Evolutionary conservation across 2,329 filamentous ascomycete genomes (phyloP).

Genomic region (Fusarium heterosporum): DNA sequence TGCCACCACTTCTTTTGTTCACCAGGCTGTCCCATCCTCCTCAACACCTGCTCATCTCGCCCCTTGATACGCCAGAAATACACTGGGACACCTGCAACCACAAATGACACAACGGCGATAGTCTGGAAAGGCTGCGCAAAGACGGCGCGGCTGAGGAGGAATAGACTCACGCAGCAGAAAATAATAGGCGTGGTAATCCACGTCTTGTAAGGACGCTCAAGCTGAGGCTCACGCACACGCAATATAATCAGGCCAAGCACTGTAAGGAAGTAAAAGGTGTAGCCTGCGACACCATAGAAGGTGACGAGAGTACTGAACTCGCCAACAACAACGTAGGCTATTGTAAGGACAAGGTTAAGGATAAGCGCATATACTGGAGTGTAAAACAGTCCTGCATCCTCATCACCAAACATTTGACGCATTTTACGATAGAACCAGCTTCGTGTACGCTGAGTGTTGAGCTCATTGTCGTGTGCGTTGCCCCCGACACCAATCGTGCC

Average conservation of each 20-base stretch:
- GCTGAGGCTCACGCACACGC: slow-evolving; percentile 84
- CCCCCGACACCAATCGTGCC: slow-evolving; percentile 80
- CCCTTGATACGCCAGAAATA: slow-evolving; percentile 88
- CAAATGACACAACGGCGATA: slow-evolving; percentile 85
- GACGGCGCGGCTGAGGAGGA: slow-evolving; percentile 87
- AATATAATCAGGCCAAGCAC: slow-evolving; percentile 94
- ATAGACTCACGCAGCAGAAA: slow-evolving; percentile 97
- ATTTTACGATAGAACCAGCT: slow-evolving; percentile 70
- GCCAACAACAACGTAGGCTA: slow-evolving; percentile 83
- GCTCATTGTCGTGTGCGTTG: slow-evolving; percentile 53
- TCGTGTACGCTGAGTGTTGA: slow-evolving; percentile 60
- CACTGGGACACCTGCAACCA: slow-evolving; percentile 83
- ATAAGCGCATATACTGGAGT: slow-evolving; percentile 94
- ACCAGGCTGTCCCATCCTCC: slow-evolving; percentile 50
- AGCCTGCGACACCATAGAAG: slow-evolving; percentile 97
- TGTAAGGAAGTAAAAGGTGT: slow-evolving; percentile 96
- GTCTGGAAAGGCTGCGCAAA: slow-evolving; percentile 94
- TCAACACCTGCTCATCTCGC: slow-evolving; percentile 64
- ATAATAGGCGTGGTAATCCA: slow-evolving; percentile 98
- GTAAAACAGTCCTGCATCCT: slow-evolving; percentile 83
- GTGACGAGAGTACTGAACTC: slow-evolving; percentile 93
- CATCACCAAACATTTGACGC: slow-evolving; percentile 76
- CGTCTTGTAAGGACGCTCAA: slow-evolving; percentile 92
- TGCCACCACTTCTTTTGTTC: slow-evolving; percentile 64
- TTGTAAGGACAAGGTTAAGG: slow-evolving; percentile 81